Base-by-base conservation (phyloP, 73 alveolate species). In the Paramecium tetraurelia region DNA sequence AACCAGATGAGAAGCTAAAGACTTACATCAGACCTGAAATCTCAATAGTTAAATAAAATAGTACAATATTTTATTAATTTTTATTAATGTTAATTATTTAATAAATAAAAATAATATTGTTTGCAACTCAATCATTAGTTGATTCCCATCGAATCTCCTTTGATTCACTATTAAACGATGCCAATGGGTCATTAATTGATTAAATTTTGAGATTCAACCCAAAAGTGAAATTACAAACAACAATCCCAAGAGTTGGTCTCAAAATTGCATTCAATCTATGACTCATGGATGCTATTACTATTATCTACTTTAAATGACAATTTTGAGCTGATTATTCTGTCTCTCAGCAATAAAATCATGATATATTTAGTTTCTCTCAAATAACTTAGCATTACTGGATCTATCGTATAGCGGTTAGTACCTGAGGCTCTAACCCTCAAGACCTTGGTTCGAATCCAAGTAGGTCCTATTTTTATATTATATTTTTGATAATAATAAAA, bases 381-480 rank as follows among this genome's bases (percentile, higher is more conserved):
- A 48, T 48, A 48, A 48, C 16, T 14, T 14, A 59, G 43, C 22
- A 59, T 7, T 29, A 59, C 16, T 5, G 89, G 89, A 76, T 76
- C 89, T 76, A 76, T 76, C 89, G 89, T 76, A 76, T 76, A 76
- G 89, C 40, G 89, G 89, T 76, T 76, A 76, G 89, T 76, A 76
- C 89, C 89, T 76, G 71, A 76, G 89, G 89, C 89, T 76, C 70
- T 76, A 76, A 76, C 89, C 89, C 89, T 76, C 71, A 76, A 76
- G 89, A 76, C 89, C 89, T 76, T 76, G 89, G 89, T 76, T 76
- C 89, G 89, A 76, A 41, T 76, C 89, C 89, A 76, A 76, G 89
- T 76, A 76, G 89, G 89, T 76, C 89, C 89, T 76, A 40, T 76
- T 76, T 40, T 76, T 76, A 33, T 40, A 38, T 70, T 70, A 70